Evolutionary conservation across 345 rosid genomes (phyloP).

Genomic region (Aquilaria sinensis): DNA sequence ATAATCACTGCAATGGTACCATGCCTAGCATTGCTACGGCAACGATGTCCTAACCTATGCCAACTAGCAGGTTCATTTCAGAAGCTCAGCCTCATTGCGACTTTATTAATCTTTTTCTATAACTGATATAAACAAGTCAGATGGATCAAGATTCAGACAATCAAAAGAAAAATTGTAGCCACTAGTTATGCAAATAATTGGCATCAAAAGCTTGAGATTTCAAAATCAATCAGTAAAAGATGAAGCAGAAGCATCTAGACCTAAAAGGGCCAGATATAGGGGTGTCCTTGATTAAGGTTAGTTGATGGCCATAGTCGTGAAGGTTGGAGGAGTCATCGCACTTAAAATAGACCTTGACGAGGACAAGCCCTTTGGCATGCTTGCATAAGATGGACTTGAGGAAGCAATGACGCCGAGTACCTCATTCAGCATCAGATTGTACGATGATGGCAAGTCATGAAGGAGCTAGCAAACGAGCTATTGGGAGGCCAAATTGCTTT

Average conservation of each 20-base stretch:
- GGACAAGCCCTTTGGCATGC: slow-evolving; percentile 95
- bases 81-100: slow-evolving; percentile 26
- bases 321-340: slow-evolving; percentile 97
- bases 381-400: slow-evolving; percentile 94
- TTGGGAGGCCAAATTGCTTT: no score
- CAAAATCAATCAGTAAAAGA: background rate
- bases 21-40: no score
- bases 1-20: no score
- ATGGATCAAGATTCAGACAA: no score
- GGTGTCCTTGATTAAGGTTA: slow-evolving; percentile 58
- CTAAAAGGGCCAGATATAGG: slow-evolving; percentile 97
- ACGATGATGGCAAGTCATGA: slow-evolving; percentile 95
- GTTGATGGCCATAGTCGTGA: slow-evolving; percentile 80
- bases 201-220: no score
- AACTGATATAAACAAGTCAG: slow-evolving; percentile 35
- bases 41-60: no score
- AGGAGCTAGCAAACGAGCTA: slow-evolving; percentile 18
- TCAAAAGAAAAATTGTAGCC: background rate
- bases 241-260: slow-evolving; percentile 22
- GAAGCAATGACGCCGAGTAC: slow-evolving; percentile 88
- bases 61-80: no score
- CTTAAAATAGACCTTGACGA: slow-evolving; percentile 99
- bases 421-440: slow-evolving; percentile 86
- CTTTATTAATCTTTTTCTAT: slow-evolving; percentile 99
- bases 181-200: no score